Evolutionary conservation across 352 stramenopile genomes (phyloP).

Genomic region (Phytophthora boehmeriae): DNA sequence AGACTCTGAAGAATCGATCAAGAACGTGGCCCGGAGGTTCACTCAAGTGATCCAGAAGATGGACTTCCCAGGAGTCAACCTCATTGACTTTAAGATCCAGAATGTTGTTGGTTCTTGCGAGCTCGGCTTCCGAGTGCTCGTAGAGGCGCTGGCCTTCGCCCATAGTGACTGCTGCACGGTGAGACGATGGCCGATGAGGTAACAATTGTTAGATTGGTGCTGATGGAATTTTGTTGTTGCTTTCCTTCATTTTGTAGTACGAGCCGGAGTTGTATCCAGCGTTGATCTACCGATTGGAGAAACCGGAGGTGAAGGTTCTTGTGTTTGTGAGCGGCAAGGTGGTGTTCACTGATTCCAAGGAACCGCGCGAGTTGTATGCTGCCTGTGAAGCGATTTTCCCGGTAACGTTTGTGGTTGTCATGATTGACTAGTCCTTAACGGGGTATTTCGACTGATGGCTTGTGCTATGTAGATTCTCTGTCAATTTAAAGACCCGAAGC

Average conservation of each 20-base stretch:
- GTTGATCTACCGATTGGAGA: conserved; percentile 97
- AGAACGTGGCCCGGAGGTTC: conserved; percentile 75
- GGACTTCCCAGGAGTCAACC: conserved; percentile 82
- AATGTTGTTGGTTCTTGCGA: conserved; percentile 80
- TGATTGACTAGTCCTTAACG: background rate
- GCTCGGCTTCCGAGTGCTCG: conserved; percentile 78
- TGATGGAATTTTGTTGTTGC: too few species aligned
- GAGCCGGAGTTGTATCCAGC: conserved; percentile 99
- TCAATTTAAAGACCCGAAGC: conserved; percentile 59
- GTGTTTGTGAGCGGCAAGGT: conserved; percentile 99
- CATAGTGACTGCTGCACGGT: conserved; percentile 81
- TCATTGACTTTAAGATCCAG: conserved; percentile 90
- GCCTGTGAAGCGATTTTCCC: conserved; percentile 86
- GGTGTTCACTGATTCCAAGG: conserved; percentile 96
- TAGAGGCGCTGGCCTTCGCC: conserved; percentile 82
- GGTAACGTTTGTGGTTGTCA: conserved; percentile 30
- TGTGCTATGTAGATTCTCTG: conserved; percentile 62
- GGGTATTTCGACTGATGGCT: background rate
- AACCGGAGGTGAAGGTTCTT: conserved; percentile 97
- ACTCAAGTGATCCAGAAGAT: conserved; percentile 89
- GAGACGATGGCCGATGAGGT: background rate
- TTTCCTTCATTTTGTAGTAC: conserved; percentile 69
- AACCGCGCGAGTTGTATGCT: conserved; percentile 73
- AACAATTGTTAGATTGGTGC: too few species aligned
- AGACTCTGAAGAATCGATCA: conserved; percentile 76